These are phyloP conservation scores for Comarum palustre DNA, from an alignment of 306 rosid species.

Conservation along the genomic window DNA sequence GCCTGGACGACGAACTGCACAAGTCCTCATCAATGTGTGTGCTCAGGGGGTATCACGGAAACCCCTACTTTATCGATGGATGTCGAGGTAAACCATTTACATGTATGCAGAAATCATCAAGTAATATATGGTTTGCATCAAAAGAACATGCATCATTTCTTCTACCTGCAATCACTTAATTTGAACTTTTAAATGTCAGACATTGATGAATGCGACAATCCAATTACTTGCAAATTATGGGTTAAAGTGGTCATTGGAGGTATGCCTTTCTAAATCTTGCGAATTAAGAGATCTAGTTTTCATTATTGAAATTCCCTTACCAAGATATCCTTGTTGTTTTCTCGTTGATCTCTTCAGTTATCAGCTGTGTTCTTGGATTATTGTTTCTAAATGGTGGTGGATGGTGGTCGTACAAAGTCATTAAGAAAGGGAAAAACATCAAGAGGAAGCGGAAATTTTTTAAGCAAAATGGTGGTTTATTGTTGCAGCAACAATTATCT, in stretches of 20 bases:
- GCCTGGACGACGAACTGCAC: background rate
- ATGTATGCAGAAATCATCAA: no score
- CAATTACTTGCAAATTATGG: no score
- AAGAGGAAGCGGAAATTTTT: conserved; percentile 18
- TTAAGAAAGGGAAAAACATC: conserved; percentile 10
- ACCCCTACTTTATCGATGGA: background rate
- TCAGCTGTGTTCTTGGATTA: background rate
- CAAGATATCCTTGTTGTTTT: background rate
- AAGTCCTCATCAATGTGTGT: background rate
- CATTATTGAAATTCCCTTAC: no score
- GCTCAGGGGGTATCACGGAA: conserved; percentile 5
- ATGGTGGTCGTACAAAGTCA: conserved; percentile 3
- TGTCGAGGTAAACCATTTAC: background rate
- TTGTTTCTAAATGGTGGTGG: background rate
- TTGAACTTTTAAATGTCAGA: background rate
- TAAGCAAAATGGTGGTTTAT: conserved; percentile 21
- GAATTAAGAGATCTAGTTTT: no score
- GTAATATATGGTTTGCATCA: no score
- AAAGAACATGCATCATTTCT: no score
- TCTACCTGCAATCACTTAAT: no score
- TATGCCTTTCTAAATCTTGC: background rate
- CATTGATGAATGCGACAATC: background rate
- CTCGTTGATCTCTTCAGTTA: background rate
- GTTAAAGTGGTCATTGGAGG: background rate
- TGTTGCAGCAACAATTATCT: conserved; percentile 13